Evolutionary conservation across 2,329 filamentous ascomycete species (phyloP).

Genomic region (Colletotrichum somersetense): DNA sequence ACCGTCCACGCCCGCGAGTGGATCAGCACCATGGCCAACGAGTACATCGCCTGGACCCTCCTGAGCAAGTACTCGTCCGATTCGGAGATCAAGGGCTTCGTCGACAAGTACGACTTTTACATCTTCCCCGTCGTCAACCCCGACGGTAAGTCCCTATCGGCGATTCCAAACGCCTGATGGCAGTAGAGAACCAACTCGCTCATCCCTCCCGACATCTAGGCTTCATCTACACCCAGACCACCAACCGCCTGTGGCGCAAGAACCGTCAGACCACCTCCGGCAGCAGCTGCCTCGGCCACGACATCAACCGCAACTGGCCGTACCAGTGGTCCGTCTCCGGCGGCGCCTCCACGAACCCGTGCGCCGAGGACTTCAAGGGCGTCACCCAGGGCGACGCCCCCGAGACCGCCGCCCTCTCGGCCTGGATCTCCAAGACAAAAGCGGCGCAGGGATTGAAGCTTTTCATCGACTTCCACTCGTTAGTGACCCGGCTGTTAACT

Average conservation of each 20-base stretch:
- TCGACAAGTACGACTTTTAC: slow-evolving; percentile 71
- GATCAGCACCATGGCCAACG: slow-evolving; percentile 58
- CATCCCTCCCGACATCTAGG: slow-evolving; percentile 47
- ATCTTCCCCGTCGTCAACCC: slow-evolving; percentile 68
- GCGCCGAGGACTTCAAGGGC: slow-evolving; percentile 58
- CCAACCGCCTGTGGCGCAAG: slow-evolving; percentile 66
- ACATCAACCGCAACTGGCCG: slow-evolving; percentile 67
- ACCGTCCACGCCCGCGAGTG: slow-evolving; percentile 66
- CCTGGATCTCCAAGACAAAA: slow-evolving; percentile 46
- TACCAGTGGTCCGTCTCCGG: slow-evolving; percentile 59
- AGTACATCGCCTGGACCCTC: slow-evolving; percentile 60
- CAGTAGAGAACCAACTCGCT: neutral
- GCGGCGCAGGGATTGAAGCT: slow-evolving; percentile 60
- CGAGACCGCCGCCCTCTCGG: slow-evolving; percentile 58
- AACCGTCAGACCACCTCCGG: slow-evolving; percentile 56
- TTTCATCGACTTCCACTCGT: slow-evolving; percentile 70
- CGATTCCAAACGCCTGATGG: no score
- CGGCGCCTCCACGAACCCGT: slow-evolving; percentile 59
- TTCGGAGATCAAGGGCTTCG: slow-evolving; percentile 54
- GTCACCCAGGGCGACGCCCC: slow-evolving; percentile 54
- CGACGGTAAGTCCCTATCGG: slow-evolving; percentile 53
- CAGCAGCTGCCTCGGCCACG: slow-evolving; percentile 56
- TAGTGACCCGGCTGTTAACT: slow-evolving; percentile 43
- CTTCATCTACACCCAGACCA: slow-evolving; percentile 66
- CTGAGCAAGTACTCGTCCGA: slow-evolving; percentile 53